These are phyloP conservation scores for Thielaviopsis ethacetica DNA, from an alignment of 2,329 filamentous ascomycete species.

Conservation along the genomic window DNA sequence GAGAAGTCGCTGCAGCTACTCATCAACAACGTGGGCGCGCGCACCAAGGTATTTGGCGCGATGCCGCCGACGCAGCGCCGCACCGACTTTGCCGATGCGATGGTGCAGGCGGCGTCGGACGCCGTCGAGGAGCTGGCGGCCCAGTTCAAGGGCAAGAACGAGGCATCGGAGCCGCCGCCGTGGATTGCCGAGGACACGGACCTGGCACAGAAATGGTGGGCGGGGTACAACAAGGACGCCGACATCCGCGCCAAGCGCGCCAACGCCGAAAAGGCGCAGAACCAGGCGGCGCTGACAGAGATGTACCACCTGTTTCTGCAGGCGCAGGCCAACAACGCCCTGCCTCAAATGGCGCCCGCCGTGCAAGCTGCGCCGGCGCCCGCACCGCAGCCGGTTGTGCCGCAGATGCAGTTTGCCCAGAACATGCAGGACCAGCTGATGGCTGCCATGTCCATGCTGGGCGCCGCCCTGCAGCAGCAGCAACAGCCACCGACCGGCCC, in stretches of 20 bases:
- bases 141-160: conserved; percentile 28
- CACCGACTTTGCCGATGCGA: conserved; percentile 26
- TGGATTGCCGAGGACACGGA: conserved; percentile 32
- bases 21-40: conserved; percentile 15
- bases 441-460: conserved; percentile 8
- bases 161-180: conserved; percentile 33
- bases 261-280: conserved; percentile 18
- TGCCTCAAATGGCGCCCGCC: conserved; percentile 9
- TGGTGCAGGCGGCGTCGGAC: conserved; percentile 26
- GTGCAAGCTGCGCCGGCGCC: conserved; percentile 7
- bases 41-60: conserved; percentile 17
- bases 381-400: conserved; percentile 13
- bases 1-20: conserved; percentile 2
- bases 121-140: conserved; percentile 27
- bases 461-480: not conserved
- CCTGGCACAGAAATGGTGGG: conserved; percentile 35
- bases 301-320: conserved; percentile 10
- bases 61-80: conserved; percentile 19
- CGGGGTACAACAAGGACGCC: conserved; percentile 28
- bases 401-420: conserved; percentile 10
- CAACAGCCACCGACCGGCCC: conserved; percentile 1
- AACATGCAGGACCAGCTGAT: conserved; percentile 12
- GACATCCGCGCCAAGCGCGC: conserved; percentile 19
- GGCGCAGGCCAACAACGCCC: conserved; percentile 2
- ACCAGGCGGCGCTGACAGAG: conserved; percentile 13